phyloP scores from a whole-genome alignment of 306 rosid species.

The Vigna mungo region DNA sequence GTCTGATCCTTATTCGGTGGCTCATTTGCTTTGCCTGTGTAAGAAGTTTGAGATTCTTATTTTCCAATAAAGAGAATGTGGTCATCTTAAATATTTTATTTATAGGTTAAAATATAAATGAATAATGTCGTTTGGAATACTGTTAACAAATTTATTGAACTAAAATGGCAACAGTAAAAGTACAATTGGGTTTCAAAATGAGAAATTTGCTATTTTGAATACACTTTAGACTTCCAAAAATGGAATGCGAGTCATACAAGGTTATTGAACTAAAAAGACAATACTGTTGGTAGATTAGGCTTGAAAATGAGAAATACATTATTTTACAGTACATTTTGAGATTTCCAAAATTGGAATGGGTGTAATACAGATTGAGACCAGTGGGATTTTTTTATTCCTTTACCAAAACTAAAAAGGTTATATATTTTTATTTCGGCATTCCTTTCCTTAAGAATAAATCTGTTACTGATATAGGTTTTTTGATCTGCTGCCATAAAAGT shows the following conservation, averaged over 20 bases:
- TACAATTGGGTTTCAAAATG: not conserved
- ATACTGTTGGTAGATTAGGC: not conserved
- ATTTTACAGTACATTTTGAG: not conserved
- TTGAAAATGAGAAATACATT: not conserved
- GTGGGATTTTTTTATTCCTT: too few relatives aligned
- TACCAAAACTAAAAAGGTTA: constrained; percentile 21
- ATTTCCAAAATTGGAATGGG: not conserved
- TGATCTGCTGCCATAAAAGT: not conserved
- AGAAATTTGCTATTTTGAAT: not conserved
- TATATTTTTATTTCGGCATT: not conserved
- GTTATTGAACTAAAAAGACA: not conserved
- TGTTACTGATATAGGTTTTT: not conserved
- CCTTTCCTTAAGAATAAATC: not conserved
- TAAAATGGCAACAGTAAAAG: not conserved
- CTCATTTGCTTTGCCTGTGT: constrained; percentile 14
- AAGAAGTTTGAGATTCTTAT: constrained; percentile 17
- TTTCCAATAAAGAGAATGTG: not conserved
- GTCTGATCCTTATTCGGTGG: not conserved
- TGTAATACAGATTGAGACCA: not conserved
- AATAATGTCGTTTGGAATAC: not conserved
- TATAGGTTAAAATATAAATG: not conserved
- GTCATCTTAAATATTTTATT: not conserved
- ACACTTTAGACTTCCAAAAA: not conserved
- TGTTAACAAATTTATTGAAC: not conserved
- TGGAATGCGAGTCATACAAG: not conserved